A percentile compares a stretch with the other conserved stretches of the same genome.
These are phyloP conservation scores for Cardamine resedifolia DNA, from an alignment of 345 rosid genomes.

Conservation along the genomic window DNA sequence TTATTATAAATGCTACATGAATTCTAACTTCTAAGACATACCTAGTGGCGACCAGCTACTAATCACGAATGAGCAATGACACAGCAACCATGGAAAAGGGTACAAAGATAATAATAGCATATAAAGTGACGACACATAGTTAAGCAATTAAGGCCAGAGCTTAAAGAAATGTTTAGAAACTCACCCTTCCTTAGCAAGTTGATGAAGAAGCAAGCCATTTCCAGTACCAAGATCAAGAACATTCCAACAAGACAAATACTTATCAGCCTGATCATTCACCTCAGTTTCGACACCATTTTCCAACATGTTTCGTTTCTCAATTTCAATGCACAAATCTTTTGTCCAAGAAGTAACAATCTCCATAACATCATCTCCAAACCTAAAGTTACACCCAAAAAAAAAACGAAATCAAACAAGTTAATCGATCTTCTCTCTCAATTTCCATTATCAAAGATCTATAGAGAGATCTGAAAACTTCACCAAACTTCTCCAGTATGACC, in stretches of 20 bases:
- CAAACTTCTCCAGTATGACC: constrained; percentile 97
- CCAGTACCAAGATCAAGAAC: constrained; percentile 98
- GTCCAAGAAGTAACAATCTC: constrained; percentile 89
- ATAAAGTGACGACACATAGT: not conserved
- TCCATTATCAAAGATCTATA: constrained; percentile 11
- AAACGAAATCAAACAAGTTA: constrained; percentile 16
- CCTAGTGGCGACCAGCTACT: not conserved
- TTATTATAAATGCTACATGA: not conserved
- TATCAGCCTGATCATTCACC: constrained; percentile 50
- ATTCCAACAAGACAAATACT: constrained; percentile 75
- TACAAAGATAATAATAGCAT: not conserved
- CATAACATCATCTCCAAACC: constrained; percentile 99
- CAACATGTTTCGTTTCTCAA: constrained; percentile 53
- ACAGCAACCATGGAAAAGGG: not conserved
- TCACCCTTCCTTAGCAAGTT: constrained; percentile 93
- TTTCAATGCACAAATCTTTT: constrained; percentile 63
- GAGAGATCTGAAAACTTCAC: constrained; percentile 37
- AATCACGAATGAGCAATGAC: not conserved
- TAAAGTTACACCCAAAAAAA: constrained; percentile 26
- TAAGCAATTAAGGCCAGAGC: constrained; percentile 35
- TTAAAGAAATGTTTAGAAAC: constrained; percentile 40
- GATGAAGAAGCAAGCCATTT: constrained; percentile 94
- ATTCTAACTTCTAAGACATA: not conserved
- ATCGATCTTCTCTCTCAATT: constrained; percentile 1
- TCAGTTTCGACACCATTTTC: constrained; percentile 32